Evolutionary conservation across 805 yeast genomes (phyloP).

Genomic region (Yarrowia divulgata): DNA sequence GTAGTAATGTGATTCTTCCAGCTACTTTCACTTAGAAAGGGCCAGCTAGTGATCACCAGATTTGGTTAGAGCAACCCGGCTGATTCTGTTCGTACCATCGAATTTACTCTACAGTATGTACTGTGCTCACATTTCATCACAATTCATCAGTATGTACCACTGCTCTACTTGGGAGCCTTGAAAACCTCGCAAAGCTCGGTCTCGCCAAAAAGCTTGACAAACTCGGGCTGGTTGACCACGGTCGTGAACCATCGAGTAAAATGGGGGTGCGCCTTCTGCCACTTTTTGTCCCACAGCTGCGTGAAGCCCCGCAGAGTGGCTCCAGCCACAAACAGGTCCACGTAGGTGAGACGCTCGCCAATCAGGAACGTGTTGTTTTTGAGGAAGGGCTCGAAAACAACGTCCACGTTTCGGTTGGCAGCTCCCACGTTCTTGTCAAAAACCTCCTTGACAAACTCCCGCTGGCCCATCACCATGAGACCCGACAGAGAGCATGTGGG

Average conservation of each 20-base stretch:
- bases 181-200: constrained; percentile 25
- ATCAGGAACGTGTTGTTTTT: constrained; percentile 69
- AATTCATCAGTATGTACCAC: neutral
- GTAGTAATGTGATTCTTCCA: too few species aligned
- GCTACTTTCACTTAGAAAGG: too few species aligned
- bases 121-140: neutral
- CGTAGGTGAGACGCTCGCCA: constrained; percentile 69
- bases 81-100: too few species aligned
- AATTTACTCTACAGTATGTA: too few species aligned
- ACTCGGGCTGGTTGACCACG: constrained; percentile 55
- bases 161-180: constrained; percentile 2
- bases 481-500: constrained; percentile 58
- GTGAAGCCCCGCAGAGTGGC: constrained; percentile 62
- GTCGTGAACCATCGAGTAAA: constrained; percentile 76
- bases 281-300: constrained; percentile 66
- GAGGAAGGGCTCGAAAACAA: constrained; percentile 63
- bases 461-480: constrained; percentile 66
- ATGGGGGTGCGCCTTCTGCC: constrained; percentile 69
- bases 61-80: too few species aligned
- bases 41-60: too few species aligned
- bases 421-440: constrained; percentile 55
- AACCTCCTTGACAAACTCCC: constrained; percentile 77
- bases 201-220: constrained; percentile 59
- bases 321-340: constrained; percentile 67
- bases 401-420: constrained; percentile 52